Percentiles rank a stretch among this genome's conserved stretches.
Evolutionary conservation across 495 filamentous ascomycete species (phyloP).

Genomic region (Penicillium argentinense): DNA sequence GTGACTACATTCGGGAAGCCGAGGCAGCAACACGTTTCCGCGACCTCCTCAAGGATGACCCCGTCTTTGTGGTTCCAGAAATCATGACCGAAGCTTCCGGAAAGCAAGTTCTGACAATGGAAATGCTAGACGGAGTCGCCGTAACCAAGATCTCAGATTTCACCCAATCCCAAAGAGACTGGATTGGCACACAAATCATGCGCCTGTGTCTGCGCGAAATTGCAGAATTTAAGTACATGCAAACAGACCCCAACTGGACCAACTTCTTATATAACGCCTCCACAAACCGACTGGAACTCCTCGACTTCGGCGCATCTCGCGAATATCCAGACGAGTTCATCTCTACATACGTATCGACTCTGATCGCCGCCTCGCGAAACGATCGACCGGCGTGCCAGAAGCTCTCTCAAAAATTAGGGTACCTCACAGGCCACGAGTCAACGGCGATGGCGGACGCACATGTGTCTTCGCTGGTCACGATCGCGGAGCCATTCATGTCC

Average conservation of each 20-base stretch:
- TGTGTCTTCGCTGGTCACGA: constrained; percentile 73
- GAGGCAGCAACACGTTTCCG: constrained; percentile 73
- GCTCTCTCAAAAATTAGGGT: constrained; percentile 81
- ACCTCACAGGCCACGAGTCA: constrained; percentile 87
- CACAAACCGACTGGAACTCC: constrained; percentile 76
- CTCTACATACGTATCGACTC: constrained; percentile 68
- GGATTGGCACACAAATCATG: constrained; percentile 86
- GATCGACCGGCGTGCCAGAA: constrained; percentile 62
- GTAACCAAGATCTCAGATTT: constrained; percentile 80
- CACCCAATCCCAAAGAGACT: constrained; percentile 80
- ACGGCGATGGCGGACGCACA: constrained; percentile 85
- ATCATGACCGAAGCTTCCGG: constrained; percentile 80
- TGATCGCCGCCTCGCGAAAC: constrained; percentile 70
- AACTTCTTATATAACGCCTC: constrained; percentile 89
- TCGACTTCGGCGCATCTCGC: constrained; percentile 92
- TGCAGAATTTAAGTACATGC: constrained; percentile 93
- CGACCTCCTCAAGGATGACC: constrained; percentile 67
- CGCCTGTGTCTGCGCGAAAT: constrained; percentile 93
- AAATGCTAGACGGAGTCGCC: constrained; percentile 81
- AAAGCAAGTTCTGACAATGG: constrained; percentile 87
- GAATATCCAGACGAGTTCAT: constrained; percentile 83
- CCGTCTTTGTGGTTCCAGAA: constrained; percentile 75
- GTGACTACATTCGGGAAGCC: constrained; percentile 90
- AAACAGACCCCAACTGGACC: constrained; percentile 99
- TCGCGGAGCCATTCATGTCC: constrained; percentile 85